Evolutionary conservation across 345 rosid genomes (phyloP).

Genomic region (Limnanthes douglasii): DNA sequence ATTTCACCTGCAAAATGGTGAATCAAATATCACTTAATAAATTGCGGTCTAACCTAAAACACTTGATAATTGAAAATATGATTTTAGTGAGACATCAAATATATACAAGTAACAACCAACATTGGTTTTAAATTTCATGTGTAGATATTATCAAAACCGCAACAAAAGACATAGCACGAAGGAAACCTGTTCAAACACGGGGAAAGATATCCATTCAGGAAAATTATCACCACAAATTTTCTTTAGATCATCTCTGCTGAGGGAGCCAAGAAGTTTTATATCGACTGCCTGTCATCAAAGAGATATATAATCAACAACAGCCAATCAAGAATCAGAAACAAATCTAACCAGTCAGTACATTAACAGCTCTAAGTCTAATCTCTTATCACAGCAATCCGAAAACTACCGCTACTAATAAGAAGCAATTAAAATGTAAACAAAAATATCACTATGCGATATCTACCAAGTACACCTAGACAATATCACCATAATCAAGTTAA

Average conservation of each 20-base stretch:
- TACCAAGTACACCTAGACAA: neutral
- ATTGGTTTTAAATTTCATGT: too few species aligned
- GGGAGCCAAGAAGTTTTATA: constrained; percentile 78
- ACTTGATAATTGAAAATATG: neutral
- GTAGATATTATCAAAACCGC: too few species aligned
- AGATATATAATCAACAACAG: neutral
- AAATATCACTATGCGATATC: too few species aligned
- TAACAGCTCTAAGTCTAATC: neutral
- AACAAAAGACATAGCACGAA: too few species aligned
- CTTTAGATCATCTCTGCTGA: constrained; percentile 82
- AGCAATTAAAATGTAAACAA: neutral
- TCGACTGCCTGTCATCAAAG: constrained; percentile 64
- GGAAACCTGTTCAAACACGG: constrained; percentile 91
- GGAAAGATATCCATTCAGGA: constrained; percentile 98
- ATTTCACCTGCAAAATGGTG: constrained; percentile 62
- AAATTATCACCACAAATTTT: constrained; percentile 92
- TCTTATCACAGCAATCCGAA: neutral
- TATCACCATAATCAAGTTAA: neutral
- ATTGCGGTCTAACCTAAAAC: neutral
- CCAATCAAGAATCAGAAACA: neutral
- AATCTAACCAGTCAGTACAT: neutral
- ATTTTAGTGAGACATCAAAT: neutral
- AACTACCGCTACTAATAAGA: neutral
- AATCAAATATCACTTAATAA: constrained; percentile 3
- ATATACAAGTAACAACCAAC: too few species aligned